phyloP scores from a whole-genome alignment of 1,284 basidiomycete species.

The Vanrija sp. region DNA sequence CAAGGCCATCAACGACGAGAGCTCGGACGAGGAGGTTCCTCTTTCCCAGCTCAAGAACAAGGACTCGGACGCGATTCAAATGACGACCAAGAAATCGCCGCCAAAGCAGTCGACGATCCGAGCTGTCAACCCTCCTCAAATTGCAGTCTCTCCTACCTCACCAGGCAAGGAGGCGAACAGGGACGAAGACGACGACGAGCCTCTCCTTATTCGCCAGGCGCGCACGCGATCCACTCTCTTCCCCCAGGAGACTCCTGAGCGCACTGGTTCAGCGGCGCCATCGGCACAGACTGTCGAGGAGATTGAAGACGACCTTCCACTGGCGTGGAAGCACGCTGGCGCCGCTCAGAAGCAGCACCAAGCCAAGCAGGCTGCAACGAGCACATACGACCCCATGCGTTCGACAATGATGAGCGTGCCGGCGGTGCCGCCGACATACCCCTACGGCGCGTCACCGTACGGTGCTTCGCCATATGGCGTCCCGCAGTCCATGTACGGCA shows the following conservation, averaged over 20 bases:
- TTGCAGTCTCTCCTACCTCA: background rate
- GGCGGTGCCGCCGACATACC: background rate
- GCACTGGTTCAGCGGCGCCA: background rate
- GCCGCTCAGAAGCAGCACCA: slow-evolving; percentile 15
- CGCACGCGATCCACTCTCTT: background rate
- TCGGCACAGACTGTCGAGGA: slow-evolving; percentile 14
- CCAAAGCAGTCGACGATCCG: background rate
- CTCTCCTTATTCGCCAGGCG: slow-evolving; percentile 17
- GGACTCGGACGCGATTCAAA: background rate
- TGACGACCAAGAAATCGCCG: background rate
- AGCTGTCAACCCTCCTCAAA: background rate
- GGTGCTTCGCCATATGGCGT: background rate
- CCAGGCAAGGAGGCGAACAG: too few relatives aligned
- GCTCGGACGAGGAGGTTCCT: slow-evolving; percentile 44
- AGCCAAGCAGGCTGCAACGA: background rate
- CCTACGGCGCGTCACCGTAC: slow-evolving; percentile 1
- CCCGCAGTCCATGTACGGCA: slow-evolving; percentile 2
- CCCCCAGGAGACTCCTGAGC: background rate
- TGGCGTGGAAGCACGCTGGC: slow-evolving; percentile 37
- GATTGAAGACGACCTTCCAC: slow-evolving; percentile 40
- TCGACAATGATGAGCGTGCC: slow-evolving; percentile 6
- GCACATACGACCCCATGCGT: background rate
- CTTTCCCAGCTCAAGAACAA: slow-evolving; percentile 24
- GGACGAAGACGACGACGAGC: slow-evolving; percentile 33
- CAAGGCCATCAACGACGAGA: slow-evolving; percentile 10